Conservation (phyloP, 2,329 filamentous ascomycete species). For the Colletotrichum falcatum region DNA sequence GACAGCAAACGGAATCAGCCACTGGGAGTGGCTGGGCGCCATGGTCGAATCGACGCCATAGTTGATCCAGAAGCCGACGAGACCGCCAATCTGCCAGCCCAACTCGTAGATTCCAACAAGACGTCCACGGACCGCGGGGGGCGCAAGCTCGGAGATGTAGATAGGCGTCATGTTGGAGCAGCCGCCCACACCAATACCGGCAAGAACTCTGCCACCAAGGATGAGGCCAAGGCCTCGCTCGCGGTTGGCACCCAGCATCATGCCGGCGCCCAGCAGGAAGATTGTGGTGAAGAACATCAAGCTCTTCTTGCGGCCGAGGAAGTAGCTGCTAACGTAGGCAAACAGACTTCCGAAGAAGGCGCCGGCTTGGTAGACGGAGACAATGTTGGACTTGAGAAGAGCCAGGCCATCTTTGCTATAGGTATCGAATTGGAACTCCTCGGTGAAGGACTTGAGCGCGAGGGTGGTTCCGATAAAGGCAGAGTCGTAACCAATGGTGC, state of each 20-base stretch:
- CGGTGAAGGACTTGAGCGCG: constrained; percentile 74
- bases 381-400: constrained; percentile 78
- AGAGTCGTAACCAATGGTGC: constrained; percentile 73
- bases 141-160: constrained; percentile 70
- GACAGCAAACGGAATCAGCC: constrained; percentile 74
- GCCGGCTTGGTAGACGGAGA: constrained; percentile 84
- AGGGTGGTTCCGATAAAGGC: constrained; percentile 85
- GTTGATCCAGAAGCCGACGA: constrained; percentile 73
- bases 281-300: constrained; percentile 71
- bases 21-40: constrained; percentile 63
- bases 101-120: constrained; percentile 76
- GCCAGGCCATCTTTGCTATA: constrained; percentile 63
- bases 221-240: constrained; percentile 73
- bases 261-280: constrained; percentile 77
- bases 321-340: constrained; percentile 75
- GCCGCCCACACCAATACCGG: constrained; percentile 72
- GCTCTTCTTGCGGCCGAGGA: constrained; percentile 73
- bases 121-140: constrained; percentile 72
- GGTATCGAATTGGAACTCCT: constrained; percentile 73
- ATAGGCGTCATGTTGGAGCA: constrained; percentile 73
- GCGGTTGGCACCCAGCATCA: constrained; percentile 77
- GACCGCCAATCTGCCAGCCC: constrained; percentile 72
- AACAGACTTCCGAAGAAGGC: constrained; percentile 84
- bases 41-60: constrained; percentile 69
- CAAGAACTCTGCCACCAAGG: constrained; percentile 71